Percentiles rank a stretch among this genome's conserved stretches.
Conservation (phyloP, 768 basidiomycete genomes). For the Boletus rufocinnamomeus region DNA sequence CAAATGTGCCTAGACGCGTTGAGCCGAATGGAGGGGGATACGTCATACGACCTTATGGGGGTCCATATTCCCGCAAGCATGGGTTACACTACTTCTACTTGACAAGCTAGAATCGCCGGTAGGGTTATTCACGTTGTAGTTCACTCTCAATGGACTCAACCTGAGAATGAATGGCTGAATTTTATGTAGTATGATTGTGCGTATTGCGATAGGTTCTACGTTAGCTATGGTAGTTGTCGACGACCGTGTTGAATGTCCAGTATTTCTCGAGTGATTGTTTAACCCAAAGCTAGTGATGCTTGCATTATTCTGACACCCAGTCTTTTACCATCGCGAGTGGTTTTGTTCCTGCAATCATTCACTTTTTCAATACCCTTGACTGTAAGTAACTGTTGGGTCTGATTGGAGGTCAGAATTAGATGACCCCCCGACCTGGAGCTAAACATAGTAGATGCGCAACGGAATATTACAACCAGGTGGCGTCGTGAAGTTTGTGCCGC, state of each 20-base stretch:
- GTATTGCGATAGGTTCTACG: background rate
- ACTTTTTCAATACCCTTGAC: too few species aligned
- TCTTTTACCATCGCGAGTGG: too few species aligned
- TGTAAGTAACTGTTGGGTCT: too few species aligned
- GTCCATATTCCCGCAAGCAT: background rate
- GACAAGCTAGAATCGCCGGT: background rate
- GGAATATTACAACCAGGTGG: too few species aligned
- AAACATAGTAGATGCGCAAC: too few species aligned
- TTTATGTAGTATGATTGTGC: background rate
- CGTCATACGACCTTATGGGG: background rate
- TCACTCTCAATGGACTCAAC: background rate
- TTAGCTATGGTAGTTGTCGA: background rate
- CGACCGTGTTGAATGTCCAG: background rate
- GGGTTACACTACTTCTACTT: background rate
- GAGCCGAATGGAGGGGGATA: background rate
- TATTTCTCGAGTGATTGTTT: background rate
- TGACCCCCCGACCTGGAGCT: too few species aligned
- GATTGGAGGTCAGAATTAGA: too few species aligned
- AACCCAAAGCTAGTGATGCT: background rate
- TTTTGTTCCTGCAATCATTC: too few species aligned
- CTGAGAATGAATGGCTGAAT: too few species aligned
- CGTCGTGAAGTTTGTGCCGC: too few species aligned
- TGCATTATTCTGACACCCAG: too few species aligned
- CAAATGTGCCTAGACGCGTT: background rate
- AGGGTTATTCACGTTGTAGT: background rate